Evolutionary conservation across 2,329 filamentous ascomycete species (phyloP).

Genomic region (Claviceps sp.): DNA sequence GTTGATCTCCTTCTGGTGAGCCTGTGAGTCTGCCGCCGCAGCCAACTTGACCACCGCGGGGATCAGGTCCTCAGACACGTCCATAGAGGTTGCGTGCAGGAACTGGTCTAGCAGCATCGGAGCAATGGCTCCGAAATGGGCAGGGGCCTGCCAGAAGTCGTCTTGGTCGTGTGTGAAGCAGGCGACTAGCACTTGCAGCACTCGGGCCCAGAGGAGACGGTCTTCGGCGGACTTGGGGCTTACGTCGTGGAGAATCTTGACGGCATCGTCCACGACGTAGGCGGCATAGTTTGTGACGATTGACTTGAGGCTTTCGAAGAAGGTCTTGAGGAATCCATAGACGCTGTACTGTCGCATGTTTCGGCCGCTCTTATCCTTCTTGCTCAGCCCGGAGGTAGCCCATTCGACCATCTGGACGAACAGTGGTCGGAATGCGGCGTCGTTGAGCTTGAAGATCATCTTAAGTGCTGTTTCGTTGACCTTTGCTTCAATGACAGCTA

Average conservation of each 20-base stretch:
- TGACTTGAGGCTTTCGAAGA: conserved; percentile 80
- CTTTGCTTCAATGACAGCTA: conserved; percentile 48
- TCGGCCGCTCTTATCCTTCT: conserved; percentile 45
- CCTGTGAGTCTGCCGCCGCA: conserved; percentile 64
- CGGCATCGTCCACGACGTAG: conserved; percentile 66
- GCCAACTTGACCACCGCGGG: conserved; percentile 71
- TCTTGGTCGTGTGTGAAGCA: conserved; percentile 85
- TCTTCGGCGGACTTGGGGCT: conserved; percentile 37
- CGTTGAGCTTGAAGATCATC: conserved; percentile 95
- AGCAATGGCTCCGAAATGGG: conserved; percentile 66
- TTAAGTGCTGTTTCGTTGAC: conserved; percentile 63
- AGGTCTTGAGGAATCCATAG: conserved; percentile 65
- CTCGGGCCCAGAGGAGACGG: conserved; percentile 50
- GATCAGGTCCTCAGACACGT: conserved; percentile 42
- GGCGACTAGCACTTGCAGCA: conserved; percentile 57
- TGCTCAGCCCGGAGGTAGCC: conserved; percentile 47
- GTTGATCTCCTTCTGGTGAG: conserved; percentile 88
- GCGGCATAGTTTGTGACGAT: conserved; percentile 87
- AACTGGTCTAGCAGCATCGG: conserved; percentile 58
- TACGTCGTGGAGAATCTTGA: conserved; percentile 42
- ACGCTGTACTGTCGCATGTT: conserved; percentile 57
- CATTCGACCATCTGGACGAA: conserved; percentile 81
- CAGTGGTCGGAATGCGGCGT: conserved; percentile 81
- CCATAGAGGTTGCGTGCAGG: conserved; percentile 29
- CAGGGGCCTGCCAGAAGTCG: conserved; percentile 88